These are phyloP conservation scores for Cucumis melo DNA, from an alignment of 306 rosid genomes.

Conservation along the genomic window DNA sequence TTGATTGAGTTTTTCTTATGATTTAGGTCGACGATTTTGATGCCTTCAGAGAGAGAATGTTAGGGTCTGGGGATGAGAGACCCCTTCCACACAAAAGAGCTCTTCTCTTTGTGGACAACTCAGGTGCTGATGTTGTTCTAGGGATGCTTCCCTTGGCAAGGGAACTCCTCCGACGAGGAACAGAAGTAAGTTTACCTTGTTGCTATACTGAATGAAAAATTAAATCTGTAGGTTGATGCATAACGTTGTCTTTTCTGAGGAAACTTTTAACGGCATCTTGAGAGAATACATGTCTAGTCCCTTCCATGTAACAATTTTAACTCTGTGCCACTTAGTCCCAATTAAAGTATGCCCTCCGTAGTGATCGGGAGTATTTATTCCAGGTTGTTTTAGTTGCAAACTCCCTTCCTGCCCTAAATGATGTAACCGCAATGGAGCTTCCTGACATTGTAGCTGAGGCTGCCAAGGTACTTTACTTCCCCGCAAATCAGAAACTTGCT, in stretches of 20 bases:
- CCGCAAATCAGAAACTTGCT: neutral
- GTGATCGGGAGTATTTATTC: conserved; percentile 5
- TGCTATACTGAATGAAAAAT: neutral
- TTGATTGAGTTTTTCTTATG: conserved; percentile 2
- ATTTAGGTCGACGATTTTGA: conserved; percentile 90
- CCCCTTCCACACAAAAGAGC: conserved; percentile 66
- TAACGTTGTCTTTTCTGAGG: neutral
- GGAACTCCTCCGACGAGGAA: conserved; percentile 91
- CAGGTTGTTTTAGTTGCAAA: conserved; percentile 97
- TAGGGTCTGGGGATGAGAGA: conserved; percentile 45
- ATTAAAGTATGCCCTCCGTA: conserved; percentile 1
- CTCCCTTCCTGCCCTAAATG: conserved; percentile 92
- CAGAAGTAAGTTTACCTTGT: conserved; percentile 48
- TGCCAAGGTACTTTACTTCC: conserved; percentile 63
- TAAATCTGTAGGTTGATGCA: neutral
- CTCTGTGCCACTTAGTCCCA: neutral
- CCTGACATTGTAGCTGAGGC: conserved; percentile 97
- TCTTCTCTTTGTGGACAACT: conserved; percentile 85
- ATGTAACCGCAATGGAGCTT: conserved; percentile 92
- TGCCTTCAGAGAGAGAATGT: conserved; percentile 64
- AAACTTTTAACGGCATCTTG: neutral
- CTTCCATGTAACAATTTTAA: neutral
- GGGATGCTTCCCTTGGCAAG: conserved; percentile 99
- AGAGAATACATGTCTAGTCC: neutral
- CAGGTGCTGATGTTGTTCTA: conserved; percentile 92